Percentiles rank a stretch among this genome's conserved stretches.
These are phyloP conservation scores for Glonium stellatum DNA, from an alignment of 495 filamentous ascomycete species.

Conservation along the genomic window DNA sequence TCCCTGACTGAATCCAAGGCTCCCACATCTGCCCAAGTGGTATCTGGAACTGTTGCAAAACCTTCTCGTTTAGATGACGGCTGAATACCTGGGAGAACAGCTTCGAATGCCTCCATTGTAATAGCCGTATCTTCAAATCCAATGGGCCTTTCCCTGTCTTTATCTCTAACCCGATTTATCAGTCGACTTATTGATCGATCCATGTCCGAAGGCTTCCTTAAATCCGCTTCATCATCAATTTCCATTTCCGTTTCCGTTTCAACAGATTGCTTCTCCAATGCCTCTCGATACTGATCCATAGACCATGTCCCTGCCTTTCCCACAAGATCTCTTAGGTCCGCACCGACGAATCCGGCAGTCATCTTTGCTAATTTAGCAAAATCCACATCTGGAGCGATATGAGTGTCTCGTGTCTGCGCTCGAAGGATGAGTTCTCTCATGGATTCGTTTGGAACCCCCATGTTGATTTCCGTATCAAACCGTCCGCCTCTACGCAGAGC, in stretches of 20 bases:
- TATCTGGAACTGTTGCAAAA: conserved; percentile 95
- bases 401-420: conserved; percentile 65
- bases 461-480: conserved; percentile 89
- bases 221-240: conserved; percentile 33
- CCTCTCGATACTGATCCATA: conserved; percentile 37
- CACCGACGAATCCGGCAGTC: conserved; percentile 91
- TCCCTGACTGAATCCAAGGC: conserved; percentile 73
- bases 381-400: conserved; percentile 64
- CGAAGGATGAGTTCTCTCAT: conserved; percentile 78
- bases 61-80: conserved; percentile 93
- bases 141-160: conserved; percentile 34
- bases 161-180: conserved; percentile 47
- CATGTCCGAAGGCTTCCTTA: conserved; percentile 25
- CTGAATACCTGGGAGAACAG: conserved; percentile 76
- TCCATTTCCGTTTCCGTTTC: conserved; percentile 29
- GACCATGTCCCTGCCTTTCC: conserved; percentile 60
- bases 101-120: conserved; percentile 60
- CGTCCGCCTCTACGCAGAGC: conserved; percentile 78
- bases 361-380: conserved; percentile 74
- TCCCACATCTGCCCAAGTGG: conserved; percentile 89
- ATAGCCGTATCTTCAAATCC: conserved; percentile 40
- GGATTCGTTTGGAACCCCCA: conserved; percentile 84
- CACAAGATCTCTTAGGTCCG: conserved; percentile 58
- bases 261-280: conserved; percentile 31
- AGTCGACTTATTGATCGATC: conserved; percentile 43